Evolutionary conservation across 371 early-diverging fungal genomes (phyloP), one percentile per base, ranked within the genome.

Genomic region (Apophysomyces elegans): DNA sequence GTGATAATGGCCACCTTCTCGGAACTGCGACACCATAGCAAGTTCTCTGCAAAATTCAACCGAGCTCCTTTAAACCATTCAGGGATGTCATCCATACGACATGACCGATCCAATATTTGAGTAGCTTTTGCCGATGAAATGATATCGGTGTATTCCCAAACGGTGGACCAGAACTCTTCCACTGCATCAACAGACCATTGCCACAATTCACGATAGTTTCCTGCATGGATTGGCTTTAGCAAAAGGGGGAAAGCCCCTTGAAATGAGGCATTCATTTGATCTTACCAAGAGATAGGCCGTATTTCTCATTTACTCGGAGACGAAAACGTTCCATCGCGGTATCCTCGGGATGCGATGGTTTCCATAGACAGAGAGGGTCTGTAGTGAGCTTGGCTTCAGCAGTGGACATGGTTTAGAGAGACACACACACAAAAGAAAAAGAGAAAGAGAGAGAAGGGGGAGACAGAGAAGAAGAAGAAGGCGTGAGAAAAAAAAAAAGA

Each of bases 31-130:
- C 89, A 90, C 79, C 85, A 84, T 44, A 98, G 74, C 26, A 95
- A 62, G 72, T 97, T 96, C 71, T 98, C 96, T 36, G 98, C 92
- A 77, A 92, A 96, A 80, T 97, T 98, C 39, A 98, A 79, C 14
- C 84, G 80, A 0, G 93, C 85, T 5, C 91, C 95, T 37, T 80
- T 57, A 78, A 97, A 98, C 99, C 99, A 98, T 56, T 84, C 85
- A 5, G 99, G 98, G 57, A 97, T 90, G 9, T 74, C 66, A 71
- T 91, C 91, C 94, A 98, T 95, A 6, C 84, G 79, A 16, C 81
- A 86, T 6, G 73, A 67, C 32, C 74, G 70, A 69, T 96, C 93
- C 4, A 96, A 72, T 11, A 90, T 84, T 65, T 86, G 70, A 0
- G 59, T 46, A 7, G 73, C 72, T 26, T 72, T 69, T 9, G 67